phyloP scores from a whole-genome alignment of 805 yeast species.

The Ogataea thermomethanolica region DNA sequence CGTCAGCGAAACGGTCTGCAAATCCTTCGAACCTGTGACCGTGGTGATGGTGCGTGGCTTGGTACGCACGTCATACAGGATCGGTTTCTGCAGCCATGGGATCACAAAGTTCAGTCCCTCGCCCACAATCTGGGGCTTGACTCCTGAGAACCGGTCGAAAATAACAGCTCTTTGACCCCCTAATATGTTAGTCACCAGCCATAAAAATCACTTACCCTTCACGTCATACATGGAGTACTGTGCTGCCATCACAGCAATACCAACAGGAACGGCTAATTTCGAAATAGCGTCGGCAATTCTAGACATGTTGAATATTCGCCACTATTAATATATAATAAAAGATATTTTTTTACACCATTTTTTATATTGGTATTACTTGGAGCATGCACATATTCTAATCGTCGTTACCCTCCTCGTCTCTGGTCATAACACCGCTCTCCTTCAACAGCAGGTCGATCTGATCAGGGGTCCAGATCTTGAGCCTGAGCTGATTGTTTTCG shows the following conservation, averaged over 20 bases:
- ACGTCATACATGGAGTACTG: slow-evolving; percentile 91
- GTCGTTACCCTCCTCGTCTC: slow-evolving; percentile 45
- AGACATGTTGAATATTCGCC: slow-evolving; percentile 32
- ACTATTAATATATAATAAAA: slow-evolving; percentile 2
- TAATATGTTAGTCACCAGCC: slow-evolving; percentile 2
- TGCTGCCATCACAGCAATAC: slow-evolving; percentile 64
- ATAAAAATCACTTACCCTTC: slow-evolving; percentile 40
- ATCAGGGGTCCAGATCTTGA: slow-evolving; percentile 74
- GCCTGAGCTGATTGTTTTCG: slow-evolving; percentile 49
- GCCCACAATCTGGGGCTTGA: slow-evolving; percentile 81
- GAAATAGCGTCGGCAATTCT: slow-evolving; percentile 39
- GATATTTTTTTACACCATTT: slow-evolving; percentile 4
- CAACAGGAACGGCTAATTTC: slow-evolving; percentile 65
- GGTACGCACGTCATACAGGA: slow-evolving; percentile 90
- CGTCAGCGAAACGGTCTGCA: slow-evolving; percentile 92
- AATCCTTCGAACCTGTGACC: slow-evolving; percentile 94
- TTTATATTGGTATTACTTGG: neutral
- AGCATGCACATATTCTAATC: neutral
- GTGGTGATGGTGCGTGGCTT: slow-evolving; percentile 91
- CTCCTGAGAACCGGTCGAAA: slow-evolving; percentile 88
- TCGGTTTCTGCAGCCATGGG: slow-evolving; percentile 95
- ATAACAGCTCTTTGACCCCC: slow-evolving; percentile 93
- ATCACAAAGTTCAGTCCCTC: slow-evolving; percentile 95
- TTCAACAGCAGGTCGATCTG: slow-evolving; percentile 75
- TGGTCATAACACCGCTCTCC: slow-evolving; percentile 58